A percentile compares a stretch with the other conserved stretches of the same genome.
Evolutionary conservation across 2,329 filamentous ascomycete genomes (phyloP).

Genomic region (Fusarium annulatum): DNA sequence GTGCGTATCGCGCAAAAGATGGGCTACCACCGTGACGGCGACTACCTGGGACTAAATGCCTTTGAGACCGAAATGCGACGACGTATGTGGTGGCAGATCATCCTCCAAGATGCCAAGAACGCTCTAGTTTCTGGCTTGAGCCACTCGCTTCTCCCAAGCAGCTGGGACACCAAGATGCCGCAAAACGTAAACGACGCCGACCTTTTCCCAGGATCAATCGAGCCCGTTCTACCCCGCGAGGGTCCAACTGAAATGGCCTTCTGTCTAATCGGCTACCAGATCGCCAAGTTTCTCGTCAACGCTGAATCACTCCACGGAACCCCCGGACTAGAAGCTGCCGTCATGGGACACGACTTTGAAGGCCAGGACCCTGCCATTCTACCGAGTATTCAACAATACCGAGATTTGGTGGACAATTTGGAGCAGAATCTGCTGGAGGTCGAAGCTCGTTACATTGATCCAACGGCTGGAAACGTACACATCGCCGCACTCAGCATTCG

Average conservation of each 20-base stretch:
- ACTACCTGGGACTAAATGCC: conserved; percentile 64
- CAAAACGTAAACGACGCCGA: conserved; percentile 70
- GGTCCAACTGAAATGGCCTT: conserved; percentile 72
- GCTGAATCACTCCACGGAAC: conserved; percentile 55
- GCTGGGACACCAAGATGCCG: conserved; percentile 67
- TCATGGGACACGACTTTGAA: conserved; percentile 57
- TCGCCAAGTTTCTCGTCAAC: conserved; percentile 61
- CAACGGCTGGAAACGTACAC: conserved; percentile 64
- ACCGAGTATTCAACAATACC: conserved; percentile 56
- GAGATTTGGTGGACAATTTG: conserved; percentile 55
- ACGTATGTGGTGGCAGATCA: conserved; percentile 74
- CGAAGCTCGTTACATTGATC: conserved; percentile 63
- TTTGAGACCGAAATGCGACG: conserved; percentile 77
- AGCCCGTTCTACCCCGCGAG: conserved; percentile 62
- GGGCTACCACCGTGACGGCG: conserved; percentile 73
- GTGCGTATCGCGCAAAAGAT: conserved; percentile 75
- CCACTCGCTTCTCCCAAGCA: conserved; percentile 61
- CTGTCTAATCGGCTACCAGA: conserved; percentile 61
- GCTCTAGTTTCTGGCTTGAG: conserved; percentile 68
- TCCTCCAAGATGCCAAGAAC: conserved; percentile 67
- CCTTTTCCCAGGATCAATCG: conserved; percentile 63
- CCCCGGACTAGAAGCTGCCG: conserved; percentile 61
- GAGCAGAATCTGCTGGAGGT: conserved; percentile 57
- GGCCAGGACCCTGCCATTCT: conserved; percentile 40
- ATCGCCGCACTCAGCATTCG: conserved; percentile 61